Conservation (phyloP, 2,329 filamentous ascomycete genomes). For the Penicillium sp. region DNA sequence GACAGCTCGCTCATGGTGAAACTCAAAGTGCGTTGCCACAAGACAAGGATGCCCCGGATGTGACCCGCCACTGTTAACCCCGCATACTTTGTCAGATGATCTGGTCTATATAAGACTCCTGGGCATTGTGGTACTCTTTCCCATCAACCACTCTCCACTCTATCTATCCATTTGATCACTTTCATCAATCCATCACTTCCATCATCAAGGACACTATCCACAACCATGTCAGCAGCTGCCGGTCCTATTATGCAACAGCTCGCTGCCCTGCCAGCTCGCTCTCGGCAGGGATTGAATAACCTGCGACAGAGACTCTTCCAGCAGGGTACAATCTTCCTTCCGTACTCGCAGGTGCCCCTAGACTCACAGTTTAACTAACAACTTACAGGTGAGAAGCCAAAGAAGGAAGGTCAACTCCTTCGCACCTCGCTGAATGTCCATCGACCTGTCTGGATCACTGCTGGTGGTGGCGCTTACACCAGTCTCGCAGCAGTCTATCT, state of each 20-base stretch:
- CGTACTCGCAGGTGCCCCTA: background rate
- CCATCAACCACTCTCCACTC: conserved; percentile 13
- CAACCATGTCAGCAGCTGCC: conserved; percentile 24
- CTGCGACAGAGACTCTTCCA: conserved; percentile 27
- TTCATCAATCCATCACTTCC: conserved; percentile 1
- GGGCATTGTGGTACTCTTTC: background rate
- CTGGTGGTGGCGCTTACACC: conserved; percentile 32
- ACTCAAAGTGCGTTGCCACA: background rate
- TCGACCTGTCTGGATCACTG: conserved; percentile 35
- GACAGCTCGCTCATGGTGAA: background rate
- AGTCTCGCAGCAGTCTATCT: conserved; percentile 32
- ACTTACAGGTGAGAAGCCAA: conserved; percentile 26
- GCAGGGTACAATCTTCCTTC: conserved; percentile 19
- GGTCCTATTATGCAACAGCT: conserved; percentile 24
- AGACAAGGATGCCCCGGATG: conserved; percentile 19
- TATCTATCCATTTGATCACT: background rate
- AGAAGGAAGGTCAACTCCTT: conserved; percentile 27
- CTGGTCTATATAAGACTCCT: conserved; percentile 16
- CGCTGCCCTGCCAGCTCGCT: conserved; percentile 22
- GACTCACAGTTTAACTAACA: conserved; percentile 7
- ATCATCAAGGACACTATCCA: background rate
- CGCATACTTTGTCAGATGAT: conserved; percentile 26
- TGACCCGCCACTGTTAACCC: conserved; percentile 27
- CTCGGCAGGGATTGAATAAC: conserved; percentile 25
- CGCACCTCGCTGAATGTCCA: conserved; percentile 33